Evolutionary conservation across 257 asterid genomes (phyloP), one percentile per base, ranked within the genome.

Genomic region (Lycium barbarum): DNA sequence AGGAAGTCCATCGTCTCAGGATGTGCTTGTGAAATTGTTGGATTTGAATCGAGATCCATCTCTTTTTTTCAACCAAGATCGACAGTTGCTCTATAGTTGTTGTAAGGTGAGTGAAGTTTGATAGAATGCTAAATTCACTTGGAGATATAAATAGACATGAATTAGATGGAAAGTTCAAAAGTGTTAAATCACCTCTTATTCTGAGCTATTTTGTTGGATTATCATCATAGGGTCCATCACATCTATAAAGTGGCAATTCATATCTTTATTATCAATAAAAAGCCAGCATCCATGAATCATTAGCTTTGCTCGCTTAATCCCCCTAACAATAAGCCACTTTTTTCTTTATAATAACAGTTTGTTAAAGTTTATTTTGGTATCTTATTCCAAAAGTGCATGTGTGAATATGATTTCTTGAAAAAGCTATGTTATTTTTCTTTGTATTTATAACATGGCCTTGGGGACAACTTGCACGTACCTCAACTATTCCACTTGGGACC

Each of bases 1-100:
- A 95, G 97, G 57, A 93, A 91, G 83, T 95, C 99, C 99, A 94
- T 93, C 8, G 98, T 93, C 93, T 95, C 99, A n/a, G 97, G 97
- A 86, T 94, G 97, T 74, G 99, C 98, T 86, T 89, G 93, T 12
- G 99, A 94, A 65, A 94, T 88, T 18, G 97, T 90, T 81, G 91
- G 84, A 80, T 89, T 88, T 65, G 65, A 82, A 79, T 90, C 93
- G 7, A 90, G 86, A 86, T 91, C 98, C 90, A 92, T 94, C 85
- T 78, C 67, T 18, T 84, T 67, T 82, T 72, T 82, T 1, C 4
- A 74, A 3, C 82, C 82, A 53, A 53, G 9, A 4, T 5, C 33
- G 66, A 14, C 26, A 7, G 26, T 26, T 76, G 47, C 26, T 76
- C 63, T 51, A 78, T 7, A 85, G 83, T 22, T 12, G 89, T 91